phyloP scores from a whole-genome alignment of 1,284 basidiomycete genomes.

The Tetrapyrgos nigripes region DNA sequence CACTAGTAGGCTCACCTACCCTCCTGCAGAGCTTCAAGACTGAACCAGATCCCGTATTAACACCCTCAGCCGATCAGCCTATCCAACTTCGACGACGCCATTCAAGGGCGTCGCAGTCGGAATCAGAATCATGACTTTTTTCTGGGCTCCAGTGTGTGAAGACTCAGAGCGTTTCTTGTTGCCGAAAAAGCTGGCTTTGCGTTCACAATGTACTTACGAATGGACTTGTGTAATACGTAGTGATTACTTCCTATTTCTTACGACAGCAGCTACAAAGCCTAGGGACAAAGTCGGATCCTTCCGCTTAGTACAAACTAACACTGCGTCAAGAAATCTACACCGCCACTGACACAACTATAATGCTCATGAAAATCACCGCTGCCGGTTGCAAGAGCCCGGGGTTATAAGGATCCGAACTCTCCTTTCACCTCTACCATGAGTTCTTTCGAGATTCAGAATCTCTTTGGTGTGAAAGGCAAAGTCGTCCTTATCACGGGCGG shows the following conservation, averaged over 20 bases:
- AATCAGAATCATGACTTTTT: not conserved
- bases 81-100: constrained; percentile 47
- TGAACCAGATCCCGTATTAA: constrained; percentile 17
- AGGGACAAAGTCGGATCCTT: too few relatives aligned
- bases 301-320: too few relatives aligned
- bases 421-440: constrained; percentile 34
- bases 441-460: constrained; percentile 45
- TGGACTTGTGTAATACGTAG: too few relatives aligned
- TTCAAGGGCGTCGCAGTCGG: constrained; percentile 40
- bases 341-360: too few relatives aligned
- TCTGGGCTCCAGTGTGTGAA: not conserved
- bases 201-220: not conserved
- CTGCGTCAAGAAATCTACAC: too few relatives aligned
- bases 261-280: too few relatives aligned
- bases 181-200: not conserved
- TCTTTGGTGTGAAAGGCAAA: constrained; percentile 67
- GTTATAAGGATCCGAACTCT: not conserved
- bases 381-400: not conserved
- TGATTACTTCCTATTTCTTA: too few relatives aligned
- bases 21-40: constrained; percentile 8
- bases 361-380: not conserved
- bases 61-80: constrained; percentile 1
- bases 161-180: not conserved
- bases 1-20: constrained; percentile 9
- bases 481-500: constrained; percentile 76